Base-by-base conservation (phyloP, 768 basidiomycete genomes). In the Steccherinum ochraceum region DNA sequence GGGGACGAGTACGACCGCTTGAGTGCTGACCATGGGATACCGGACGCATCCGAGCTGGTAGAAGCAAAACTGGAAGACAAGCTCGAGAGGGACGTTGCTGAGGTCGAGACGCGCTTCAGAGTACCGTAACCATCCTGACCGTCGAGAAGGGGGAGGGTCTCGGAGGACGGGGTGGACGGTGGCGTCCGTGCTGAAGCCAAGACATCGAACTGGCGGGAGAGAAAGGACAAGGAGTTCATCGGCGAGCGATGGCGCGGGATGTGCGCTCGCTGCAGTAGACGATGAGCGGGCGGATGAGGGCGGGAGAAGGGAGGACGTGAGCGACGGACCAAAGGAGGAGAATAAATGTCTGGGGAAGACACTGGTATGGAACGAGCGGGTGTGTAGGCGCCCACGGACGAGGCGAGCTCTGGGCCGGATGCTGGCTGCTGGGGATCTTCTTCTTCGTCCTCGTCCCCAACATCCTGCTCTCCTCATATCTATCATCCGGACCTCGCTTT, bases 201-300 rank as follows among this genome's bases (percentile, higher is more conserved):
- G 54, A 79, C 81, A 71, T 92, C 87, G 74, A 89, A 82, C 66
- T 89, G 84, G 63, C 85, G 84, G 58, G 89, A 87, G 54, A 92
- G 75, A 69, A 87, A 84, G 16, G 78, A 75, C 61, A 92, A 80
- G 59, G 86, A 86, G 72, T 92, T 91, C 89, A 92, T 92, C 24
- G 56, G 53, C 35, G 59, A 46, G 52, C 30, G 30, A 7, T 16
- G 30, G 30, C 30, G 58, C 53, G 16, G 24, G 25, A 47, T 42
- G 24, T 39, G 41, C 19, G 54, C 46, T 48, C 48, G 47, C 50
- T 46, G 46, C 24, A 2, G 18, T 19, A n/a, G 16, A 49, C 45
- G 44, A 41, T 27, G 49, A 50, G 46, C 16, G n/a, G 23, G 21
- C n/a, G 20, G 19, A 40, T 41, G 13, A n/a, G 45, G 18, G 18